Conservation (phyloP, 257 asterid species). For the Salvia miltiorrhiza region DNA sequence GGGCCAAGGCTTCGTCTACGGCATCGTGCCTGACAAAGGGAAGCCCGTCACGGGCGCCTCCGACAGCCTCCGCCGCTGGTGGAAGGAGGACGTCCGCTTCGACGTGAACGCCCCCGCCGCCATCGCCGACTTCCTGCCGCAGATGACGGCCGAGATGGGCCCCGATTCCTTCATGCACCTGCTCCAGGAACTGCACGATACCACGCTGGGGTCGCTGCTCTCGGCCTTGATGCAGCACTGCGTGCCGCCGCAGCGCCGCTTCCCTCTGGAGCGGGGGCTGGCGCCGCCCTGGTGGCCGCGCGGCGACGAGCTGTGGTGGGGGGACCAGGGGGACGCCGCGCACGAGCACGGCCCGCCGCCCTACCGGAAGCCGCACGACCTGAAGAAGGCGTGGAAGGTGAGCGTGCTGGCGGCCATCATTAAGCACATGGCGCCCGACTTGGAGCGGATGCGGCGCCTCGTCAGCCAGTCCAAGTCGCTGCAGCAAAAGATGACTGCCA, state of each 20-base stretch:
- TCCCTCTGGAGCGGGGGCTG: slow-evolving; percentile 50
- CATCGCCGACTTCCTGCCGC: slow-evolving; percentile 38
- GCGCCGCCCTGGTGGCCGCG: slow-evolving; percentile 84
- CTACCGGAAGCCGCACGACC: slow-evolving; percentile 59
- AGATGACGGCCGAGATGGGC: slow-evolving; percentile 15
- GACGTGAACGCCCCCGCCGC: slow-evolving; percentile 45
- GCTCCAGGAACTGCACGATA: slow-evolving; percentile 55
- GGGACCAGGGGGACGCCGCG: slow-evolving; percentile 45
- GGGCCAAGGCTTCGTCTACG: slow-evolving; percentile 68
- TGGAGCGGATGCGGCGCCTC: slow-evolving; percentile 36
- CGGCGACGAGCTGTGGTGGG: slow-evolving; percentile 67
- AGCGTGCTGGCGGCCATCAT: slow-evolving; percentile 59
- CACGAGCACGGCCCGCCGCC: slow-evolving; percentile 53
- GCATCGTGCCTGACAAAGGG: slow-evolving; percentile 62
- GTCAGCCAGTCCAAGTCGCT: slow-evolving; percentile 55
- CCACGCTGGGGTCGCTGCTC: slow-evolving; percentile 58
- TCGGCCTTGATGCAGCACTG: slow-evolving; percentile 71
- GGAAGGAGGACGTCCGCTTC: slow-evolving; percentile 52
- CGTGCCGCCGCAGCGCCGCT: slow-evolving; percentile 57
- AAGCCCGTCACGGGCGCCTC: slow-evolving; percentile 50
- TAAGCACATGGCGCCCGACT: slow-evolving; percentile 50
- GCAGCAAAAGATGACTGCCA: slow-evolving; percentile 65
- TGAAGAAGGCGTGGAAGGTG: slow-evolving; percentile 61
- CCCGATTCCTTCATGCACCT: slow-evolving; percentile 33
- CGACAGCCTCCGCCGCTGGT: slow-evolving; percentile 61